These are phyloP conservation scores for Pelargonium cotyledonis DNA, from an alignment of 441 rosid species.

Conservation along the genomic window DNA sequence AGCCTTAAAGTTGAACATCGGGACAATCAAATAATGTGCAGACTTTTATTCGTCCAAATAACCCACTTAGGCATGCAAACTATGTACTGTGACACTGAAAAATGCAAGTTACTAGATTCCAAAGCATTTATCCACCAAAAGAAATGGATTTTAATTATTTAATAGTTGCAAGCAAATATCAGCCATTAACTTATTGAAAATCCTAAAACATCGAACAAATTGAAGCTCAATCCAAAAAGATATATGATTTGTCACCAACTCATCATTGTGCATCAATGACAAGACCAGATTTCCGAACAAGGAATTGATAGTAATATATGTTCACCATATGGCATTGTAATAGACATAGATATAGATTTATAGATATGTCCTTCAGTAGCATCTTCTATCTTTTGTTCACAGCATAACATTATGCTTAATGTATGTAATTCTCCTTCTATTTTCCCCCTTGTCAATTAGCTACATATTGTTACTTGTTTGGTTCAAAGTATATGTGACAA, in stretches of 20 bases:
- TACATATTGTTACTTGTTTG: background rate
- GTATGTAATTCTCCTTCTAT: background rate
- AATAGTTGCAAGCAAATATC: too few relatives aligned
- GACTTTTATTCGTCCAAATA: background rate
- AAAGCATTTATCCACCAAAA: background rate
- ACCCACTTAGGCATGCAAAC: background rate
- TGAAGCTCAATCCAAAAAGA: background rate
- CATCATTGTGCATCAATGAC: conserved; percentile 1
- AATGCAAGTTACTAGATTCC: background rate
- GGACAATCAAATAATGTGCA: background rate
- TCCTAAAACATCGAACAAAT: background rate
- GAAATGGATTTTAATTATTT: background rate
- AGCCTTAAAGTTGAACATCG: background rate
- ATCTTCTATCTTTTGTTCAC: background rate
- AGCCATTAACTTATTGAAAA: too few relatives aligned
- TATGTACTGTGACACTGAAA: background rate
- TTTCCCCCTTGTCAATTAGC: background rate
- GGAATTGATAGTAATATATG: background rate
- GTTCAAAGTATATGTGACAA: background rate
- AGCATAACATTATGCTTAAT: background rate
- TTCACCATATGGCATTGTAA: too few relatives aligned
- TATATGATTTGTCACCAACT: background rate
- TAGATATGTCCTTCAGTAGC: background rate
- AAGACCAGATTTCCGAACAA: background rate
- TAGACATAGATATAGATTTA: too few relatives aligned